Evolutionary conservation across 495 filamentous ascomycete species (phyloP).

Genomic region (Penicillium samsonianum): DNA sequence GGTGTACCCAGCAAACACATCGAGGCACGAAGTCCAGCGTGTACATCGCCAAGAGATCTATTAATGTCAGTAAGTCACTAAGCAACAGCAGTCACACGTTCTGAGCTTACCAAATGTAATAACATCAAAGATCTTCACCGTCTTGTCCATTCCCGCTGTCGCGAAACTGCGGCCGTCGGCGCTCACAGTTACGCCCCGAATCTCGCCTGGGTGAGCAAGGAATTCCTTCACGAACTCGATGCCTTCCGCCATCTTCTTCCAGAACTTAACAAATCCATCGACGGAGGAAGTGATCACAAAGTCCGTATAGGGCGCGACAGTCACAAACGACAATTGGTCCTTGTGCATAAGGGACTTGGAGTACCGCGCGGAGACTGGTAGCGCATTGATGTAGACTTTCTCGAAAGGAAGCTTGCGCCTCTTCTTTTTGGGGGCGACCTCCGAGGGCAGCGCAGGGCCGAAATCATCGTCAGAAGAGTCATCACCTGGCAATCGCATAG

Average conservation of each 20-base stretch:
- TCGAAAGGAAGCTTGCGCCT: conserved; percentile 88
- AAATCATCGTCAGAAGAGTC: conserved; percentile 92
- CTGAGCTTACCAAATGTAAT: conserved; percentile 71
- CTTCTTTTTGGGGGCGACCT: conserved; percentile 82
- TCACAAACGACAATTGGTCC: conserved; percentile 84
- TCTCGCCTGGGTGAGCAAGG: conserved; percentile 82
- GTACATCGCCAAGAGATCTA: conserved; percentile 80
- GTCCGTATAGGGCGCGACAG: conserved; percentile 84
- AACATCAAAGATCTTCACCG: conserved; percentile 94
- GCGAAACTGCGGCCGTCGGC: conserved; percentile 93
- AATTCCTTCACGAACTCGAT: conserved; percentile 99
- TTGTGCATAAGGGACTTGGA: conserved; percentile 99
- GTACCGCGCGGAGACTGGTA: conserved; percentile 80
- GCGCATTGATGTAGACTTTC: conserved; percentile 88
- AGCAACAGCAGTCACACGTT: not conserved
- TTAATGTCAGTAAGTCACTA: conserved; percentile 17
- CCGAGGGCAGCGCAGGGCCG: conserved; percentile 80
- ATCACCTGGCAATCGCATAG: conserved; percentile 27
- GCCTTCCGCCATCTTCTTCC: conserved; percentile 91
- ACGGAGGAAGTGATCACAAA: conserved; percentile 92
- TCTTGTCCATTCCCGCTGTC: conserved; percentile 81
- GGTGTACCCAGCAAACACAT: conserved; percentile 91
- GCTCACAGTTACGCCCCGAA: conserved; percentile 78
- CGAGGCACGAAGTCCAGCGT: conserved; percentile 71
- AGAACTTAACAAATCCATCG: conserved; percentile 97